Conservation (phyloP, 495 filamentous ascomycete genomes). For the Aspergillus coremiiformis region DNA sequence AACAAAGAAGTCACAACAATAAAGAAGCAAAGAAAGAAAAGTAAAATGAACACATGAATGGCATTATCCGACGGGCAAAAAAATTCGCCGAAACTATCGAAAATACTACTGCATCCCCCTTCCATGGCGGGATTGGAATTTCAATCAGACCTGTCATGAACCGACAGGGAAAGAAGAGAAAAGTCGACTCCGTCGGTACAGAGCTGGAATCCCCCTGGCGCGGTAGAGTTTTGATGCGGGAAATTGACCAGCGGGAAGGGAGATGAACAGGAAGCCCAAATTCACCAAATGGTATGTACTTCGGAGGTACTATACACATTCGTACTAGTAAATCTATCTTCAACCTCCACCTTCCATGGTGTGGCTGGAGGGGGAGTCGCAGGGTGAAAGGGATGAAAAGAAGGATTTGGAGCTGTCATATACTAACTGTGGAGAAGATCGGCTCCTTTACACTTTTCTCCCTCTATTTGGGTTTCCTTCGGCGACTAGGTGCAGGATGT, state of each 20-base stretch:
- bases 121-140: not conserved
- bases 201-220: too few species aligned
- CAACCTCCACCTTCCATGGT: too few species aligned
- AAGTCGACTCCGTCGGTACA: too few species aligned
- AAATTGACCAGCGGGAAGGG: not conserved
- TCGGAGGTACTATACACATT: too few species aligned
- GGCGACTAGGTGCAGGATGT: not conserved
- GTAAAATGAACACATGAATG: not conserved
- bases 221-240: not conserved
- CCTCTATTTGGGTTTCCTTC: not conserved
- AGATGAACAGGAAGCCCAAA: not conserved
- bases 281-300: not conserved
- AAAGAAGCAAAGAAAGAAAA: not conserved
- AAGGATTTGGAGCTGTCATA: slow-evolving; percentile 1
- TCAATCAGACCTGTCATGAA: slow-evolving; percentile 2
- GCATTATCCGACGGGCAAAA: not conserved
- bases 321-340: too few species aligned
- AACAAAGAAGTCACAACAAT: too few species aligned
- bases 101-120: not conserved
- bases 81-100: slow-evolving; percentile 1
- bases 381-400: not conserved
- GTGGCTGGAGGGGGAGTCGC: not conserved
- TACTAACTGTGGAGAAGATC: not conserved
- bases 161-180: not conserved
- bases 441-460: not conserved